A percentile compares a stretch with the other conserved stretches of the same genome.
These are phyloP conservation scores for Termitomyces sp. DNA, from an alignment of 768 basidiomycete species.

Conservation along the genomic window DNA sequence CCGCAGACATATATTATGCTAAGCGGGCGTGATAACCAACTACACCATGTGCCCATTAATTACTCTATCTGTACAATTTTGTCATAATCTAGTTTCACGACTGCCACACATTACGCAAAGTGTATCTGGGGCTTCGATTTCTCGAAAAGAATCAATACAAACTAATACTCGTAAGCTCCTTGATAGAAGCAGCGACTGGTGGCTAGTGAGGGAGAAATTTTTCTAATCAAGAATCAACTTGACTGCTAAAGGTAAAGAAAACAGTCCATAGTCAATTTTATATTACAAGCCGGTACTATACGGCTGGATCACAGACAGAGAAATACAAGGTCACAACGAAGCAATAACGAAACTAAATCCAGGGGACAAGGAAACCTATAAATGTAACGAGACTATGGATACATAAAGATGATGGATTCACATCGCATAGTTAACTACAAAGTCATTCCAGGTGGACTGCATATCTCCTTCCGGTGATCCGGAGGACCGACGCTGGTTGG, in stretches of 20 bases:
- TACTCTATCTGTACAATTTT: too few relatives aligned
- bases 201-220: too few relatives aligned
- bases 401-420: conserved; percentile 2
- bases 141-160: too few relatives aligned
- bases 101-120: too few relatives aligned
- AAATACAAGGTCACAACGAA: background rate
- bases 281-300: background rate
- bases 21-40: too few relatives aligned
- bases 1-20: too few relatives aligned
- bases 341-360: background rate
- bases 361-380: background rate
- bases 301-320: too few relatives aligned
- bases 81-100: too few relatives aligned
- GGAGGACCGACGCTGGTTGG: conserved; percentile 33
- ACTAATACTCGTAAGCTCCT: too few relatives aligned
- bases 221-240: background rate
- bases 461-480: conserved; percentile 59
- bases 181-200: too few relatives aligned
- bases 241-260: background rate
- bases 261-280: background rate
- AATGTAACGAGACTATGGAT: background rate
- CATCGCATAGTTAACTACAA: conserved; percentile 42
- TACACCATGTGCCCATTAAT: too few relatives aligned
- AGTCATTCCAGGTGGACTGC: conserved; percentile 61
- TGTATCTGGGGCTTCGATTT: too few relatives aligned